Conservation (phyloP, 225 moss, liverwort and hornwort species). For the Pleurozium schreberi region DNA sequence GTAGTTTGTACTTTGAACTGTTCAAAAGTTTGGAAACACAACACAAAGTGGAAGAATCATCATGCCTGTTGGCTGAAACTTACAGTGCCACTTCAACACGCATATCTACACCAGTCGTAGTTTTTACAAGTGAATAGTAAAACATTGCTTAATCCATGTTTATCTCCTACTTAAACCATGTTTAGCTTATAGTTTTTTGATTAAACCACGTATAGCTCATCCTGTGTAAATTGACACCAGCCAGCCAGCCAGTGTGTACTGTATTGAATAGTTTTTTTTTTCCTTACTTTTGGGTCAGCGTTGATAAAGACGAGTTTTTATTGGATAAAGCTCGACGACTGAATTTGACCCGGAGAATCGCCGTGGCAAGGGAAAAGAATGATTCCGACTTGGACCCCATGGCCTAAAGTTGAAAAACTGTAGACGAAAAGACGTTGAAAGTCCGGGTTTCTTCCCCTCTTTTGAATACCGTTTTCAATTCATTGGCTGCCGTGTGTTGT, state of each 20-base stretch:
- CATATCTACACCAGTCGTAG: neutral
- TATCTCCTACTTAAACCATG: no score
- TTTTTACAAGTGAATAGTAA: neutral
- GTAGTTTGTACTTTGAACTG: neutral
- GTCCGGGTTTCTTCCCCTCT: neutral
- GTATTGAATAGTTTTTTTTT: neutral
- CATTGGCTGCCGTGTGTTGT: neutral
- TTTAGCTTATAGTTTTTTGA: no score
- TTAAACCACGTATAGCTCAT: no score
- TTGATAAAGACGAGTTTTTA: neutral
- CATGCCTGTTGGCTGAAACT: neutral
- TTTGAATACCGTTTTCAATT: neutral
- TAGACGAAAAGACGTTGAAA: conserved; percentile 7
- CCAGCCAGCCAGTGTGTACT: neutral
- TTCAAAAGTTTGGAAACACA: neutral
- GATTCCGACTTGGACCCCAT: neutral
- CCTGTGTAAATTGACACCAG: neutral
- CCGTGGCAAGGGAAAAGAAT: neutral
- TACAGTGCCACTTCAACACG: neutral
- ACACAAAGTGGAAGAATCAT: neutral
- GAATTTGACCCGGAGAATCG: conserved; percentile 1
- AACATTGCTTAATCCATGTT: no score
- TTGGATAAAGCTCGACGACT: conserved; percentile 1
- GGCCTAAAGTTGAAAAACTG: neutral
- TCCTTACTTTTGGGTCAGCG: neutral